A percentile compares a stretch with the other conserved stretches of the same genome.
Conservation (phyloP, 306 rosid genomes). For the Lathyrus oleraceus region DNA sequence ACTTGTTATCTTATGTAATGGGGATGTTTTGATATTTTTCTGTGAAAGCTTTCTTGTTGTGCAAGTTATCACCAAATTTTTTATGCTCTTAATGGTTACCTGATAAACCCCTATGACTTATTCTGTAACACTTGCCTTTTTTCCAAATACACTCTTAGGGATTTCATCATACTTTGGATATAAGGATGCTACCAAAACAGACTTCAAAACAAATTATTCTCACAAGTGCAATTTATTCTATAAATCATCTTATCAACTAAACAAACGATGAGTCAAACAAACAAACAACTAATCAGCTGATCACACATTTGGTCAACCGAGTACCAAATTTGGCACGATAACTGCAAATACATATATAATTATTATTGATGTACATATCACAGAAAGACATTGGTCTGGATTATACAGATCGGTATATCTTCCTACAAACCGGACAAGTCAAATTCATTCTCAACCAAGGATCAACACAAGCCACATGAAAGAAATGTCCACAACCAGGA, state of each 20-base stretch:
- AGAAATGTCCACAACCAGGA: conserved; percentile 60
- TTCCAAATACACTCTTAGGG: conserved; percentile 44
- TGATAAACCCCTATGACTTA: conserved; percentile 54
- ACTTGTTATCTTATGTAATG: conserved; percentile 2
- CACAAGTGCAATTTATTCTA: too few species aligned
- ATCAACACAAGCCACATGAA: conserved; percentile 56
- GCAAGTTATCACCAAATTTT: conserved; percentile 44
- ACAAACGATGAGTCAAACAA: too few species aligned
- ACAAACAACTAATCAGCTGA: too few species aligned
- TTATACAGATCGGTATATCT: background rate
- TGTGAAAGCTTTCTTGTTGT: conserved; percentile 46
- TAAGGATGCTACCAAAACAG: conserved; percentile 55
- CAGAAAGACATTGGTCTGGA: background rate
- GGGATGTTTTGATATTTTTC: conserved; percentile 36
- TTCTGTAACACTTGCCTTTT: conserved; percentile 44
- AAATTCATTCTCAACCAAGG: conserved; percentile 56
- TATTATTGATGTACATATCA: too few species aligned
- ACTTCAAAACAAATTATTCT: background rate
- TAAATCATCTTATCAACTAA: too few species aligned
- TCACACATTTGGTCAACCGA: too few species aligned
- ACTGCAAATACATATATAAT: too few species aligned
- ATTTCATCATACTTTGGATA: conserved; percentile 48
- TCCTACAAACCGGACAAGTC: conserved; percentile 61
- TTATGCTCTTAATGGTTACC: conserved; percentile 63
- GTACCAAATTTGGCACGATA: too few species aligned